Percentiles rank a stretch among this genome's conserved stretches.
These are phyloP conservation scores for Stagonosporopsis rhizophila DNA, from an alignment of 2,329 filamentous ascomycete species.

Conservation along the genomic window DNA sequence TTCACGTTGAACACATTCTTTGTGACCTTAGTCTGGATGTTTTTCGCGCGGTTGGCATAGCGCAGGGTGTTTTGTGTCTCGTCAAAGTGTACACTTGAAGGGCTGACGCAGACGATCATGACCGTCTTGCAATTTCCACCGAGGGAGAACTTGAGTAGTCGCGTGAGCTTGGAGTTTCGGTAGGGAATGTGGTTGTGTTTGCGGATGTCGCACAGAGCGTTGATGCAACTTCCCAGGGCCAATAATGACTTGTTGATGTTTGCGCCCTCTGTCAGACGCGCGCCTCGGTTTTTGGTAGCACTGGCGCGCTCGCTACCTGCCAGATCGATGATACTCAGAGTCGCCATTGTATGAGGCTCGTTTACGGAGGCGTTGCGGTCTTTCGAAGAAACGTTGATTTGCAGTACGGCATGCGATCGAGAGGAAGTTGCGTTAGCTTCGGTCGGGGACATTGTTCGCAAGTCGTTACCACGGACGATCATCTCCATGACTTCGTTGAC, in stretches of 20 bases:
- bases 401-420: slow-evolving; percentile 93
- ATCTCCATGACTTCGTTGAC: slow-evolving; percentile 97
- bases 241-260: slow-evolving; percentile 99
- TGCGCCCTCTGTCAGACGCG: slow-evolving; percentile 88
- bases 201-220: slow-evolving; percentile 90
- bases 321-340: slow-evolving; percentile 95
- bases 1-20: slow-evolving; percentile 99
- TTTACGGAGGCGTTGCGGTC: slow-evolving; percentile 91
- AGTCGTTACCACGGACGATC: slow-evolving; percentile 93
- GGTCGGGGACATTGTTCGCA: slow-evolving; percentile 93
- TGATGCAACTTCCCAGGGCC: slow-evolving; percentile 95
- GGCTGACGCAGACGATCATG: slow-evolving; percentile 99
- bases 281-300: slow-evolving; percentile 94
- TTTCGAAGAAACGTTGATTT: slow-evolving; percentile 95
- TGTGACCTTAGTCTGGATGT: slow-evolving; percentile 99
- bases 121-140: slow-evolving; percentile 98
- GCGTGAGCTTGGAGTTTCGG: slow-evolving; percentile 95
- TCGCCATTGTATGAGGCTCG: slow-evolving; percentile 97
- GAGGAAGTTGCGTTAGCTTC: slow-evolving; percentile 98
- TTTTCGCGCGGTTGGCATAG: slow-evolving; percentile 97
- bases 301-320: slow-evolving; percentile 95
- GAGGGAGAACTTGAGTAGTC: slow-evolving; percentile 93
- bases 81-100: slow-evolving; percentile 95
- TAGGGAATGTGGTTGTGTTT: slow-evolving; percentile 96
- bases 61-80: slow-evolving; percentile 98